Evolutionary conservation across 495 filamentous ascomycete genomes (phyloP), one percentile per base, ranked within the genome.

Genomic region (Durotheca rogersii): DNA sequence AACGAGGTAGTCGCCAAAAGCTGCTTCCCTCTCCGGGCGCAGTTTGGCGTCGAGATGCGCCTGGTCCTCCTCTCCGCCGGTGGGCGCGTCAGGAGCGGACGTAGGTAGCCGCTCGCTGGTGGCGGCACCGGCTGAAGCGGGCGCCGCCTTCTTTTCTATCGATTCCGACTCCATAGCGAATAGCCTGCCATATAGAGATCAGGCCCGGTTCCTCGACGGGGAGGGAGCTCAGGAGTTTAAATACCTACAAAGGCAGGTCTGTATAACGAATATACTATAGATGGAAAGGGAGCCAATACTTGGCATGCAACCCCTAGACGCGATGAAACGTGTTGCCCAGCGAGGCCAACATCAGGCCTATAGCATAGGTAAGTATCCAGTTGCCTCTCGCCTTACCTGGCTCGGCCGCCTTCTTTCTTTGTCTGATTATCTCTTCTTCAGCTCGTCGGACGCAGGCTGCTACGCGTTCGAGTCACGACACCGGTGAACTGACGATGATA

Each of bases 1-100:
- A 23, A 66, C 62, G 7, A 71, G 16, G 48, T 71, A 76, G 53
- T 76, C 73, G 7, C 53, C 54, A 43, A 71, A 56, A n/a, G 31
- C 50, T 2, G 73, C 69, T 53, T 75, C 72, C 42, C 72, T 61
- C 49, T 76, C 71, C 5, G 73, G 72, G 1, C 58, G 64, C 1
- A 55, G 44, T 36, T 69, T 66, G 40, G 61, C 47, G 9, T 65
- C 53, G 51, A 62, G 56, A 19, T 29, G 37, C 2, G 56, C 59
- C 48, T 53, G 47, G 9, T 27, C 23, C 32, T 67, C 62, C 29
- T 62, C 56, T 30, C 61, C 44, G 11, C 23, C 30, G 4, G 49
- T 43, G 18, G 42, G 37, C 39, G 33, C 41, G 35, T 55, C 34
- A 27, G 36, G 16, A 25, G 31, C 7, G 4, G 42, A n/a, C 11